Base-by-base conservation (phyloP, 768 basidiomycete species). In the Mycena amicta region DNA sequence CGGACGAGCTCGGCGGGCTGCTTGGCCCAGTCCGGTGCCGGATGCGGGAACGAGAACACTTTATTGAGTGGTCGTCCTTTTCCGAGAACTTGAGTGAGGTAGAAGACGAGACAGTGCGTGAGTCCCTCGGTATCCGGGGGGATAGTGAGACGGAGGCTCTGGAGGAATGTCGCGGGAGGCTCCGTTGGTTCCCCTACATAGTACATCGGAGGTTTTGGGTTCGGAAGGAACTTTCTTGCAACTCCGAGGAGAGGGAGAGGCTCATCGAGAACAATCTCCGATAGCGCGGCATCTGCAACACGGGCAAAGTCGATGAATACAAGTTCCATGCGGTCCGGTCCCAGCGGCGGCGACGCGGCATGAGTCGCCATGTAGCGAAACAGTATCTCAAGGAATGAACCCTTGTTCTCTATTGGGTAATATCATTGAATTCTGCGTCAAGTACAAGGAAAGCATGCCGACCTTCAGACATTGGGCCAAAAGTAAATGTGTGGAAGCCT, bases 1-100 rank as follows among this genome's bases (percentile, higher is more conserved):
- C 30, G 37, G 2, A 50, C 56, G 3, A 57, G 55, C 20, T 56
- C 30, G 31, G 55, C 55, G 3, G 55, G 26, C 37, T 56, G 55
- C 4, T 50, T 49, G 11, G 56, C 56, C 56, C 56, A 57, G 8
- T 31, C 12, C 3, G 56, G 56, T 13, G 31, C 1, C 18, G 40
- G 33, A 39, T 50, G 40, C 13, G 56, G 56, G 26, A 57, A 57
- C 11, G 39, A 13, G 39, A 57, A 57, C 18, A 57, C 26, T 1
- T 40, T 37, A 1, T 45, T 23, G 13, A 45, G 22, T 45, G 13
- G 43, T n/a, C 20, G 6, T 8, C 15, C 13, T 8, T 15, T 23
- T 8, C 8, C 20, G 22, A 45, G 22, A 8, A 45, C 43, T 45
- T 23, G 43, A 8, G 43, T 8, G 13, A 45, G 43, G 43, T 45